Evolutionary conservation across 164 flowering plant genomes (phyloP).

Genomic region (Macadamia tetraphylla): DNA sequence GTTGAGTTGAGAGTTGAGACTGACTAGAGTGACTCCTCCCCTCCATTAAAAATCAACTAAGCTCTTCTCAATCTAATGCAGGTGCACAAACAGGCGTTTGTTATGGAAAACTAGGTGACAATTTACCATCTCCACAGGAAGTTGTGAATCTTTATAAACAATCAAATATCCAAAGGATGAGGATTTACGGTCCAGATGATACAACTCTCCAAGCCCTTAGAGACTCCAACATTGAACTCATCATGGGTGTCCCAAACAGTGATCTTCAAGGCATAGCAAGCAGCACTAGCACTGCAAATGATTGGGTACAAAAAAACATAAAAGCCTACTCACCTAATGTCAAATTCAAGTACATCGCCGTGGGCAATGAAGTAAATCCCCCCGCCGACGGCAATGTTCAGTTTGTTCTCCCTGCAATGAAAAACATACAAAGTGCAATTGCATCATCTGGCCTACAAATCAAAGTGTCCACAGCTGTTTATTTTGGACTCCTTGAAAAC

Average conservation of each 20-base stretch:
- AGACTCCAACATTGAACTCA: conserved; percentile 37
- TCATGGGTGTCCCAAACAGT: conserved; percentile 35
- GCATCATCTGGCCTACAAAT: conserved; percentile 25
- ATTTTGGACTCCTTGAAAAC: neutral
- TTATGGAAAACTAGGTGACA: conserved; percentile 43
- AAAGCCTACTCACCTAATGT: conserved; percentile 17
- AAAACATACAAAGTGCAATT: conserved; percentile 22
- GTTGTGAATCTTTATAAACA: conserved; percentile 28
- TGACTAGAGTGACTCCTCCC: too few species aligned
- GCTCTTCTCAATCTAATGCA: neutral
- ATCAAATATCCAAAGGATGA: conserved; percentile 24
- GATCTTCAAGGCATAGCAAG: conserved; percentile 32
- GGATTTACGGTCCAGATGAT: conserved; percentile 35
- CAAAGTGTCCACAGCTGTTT: conserved; percentile 30
- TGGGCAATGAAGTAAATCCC: conserved; percentile 41
- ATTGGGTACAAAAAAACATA: conserved; percentile 38
- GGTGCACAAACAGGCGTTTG: conserved; percentile 37
- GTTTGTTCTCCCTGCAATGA: conserved; percentile 37
- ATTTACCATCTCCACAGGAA: conserved; percentile 27
- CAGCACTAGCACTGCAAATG: conserved; percentile 21
- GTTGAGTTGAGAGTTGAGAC: too few species aligned
- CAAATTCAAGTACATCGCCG: conserved; percentile 36
- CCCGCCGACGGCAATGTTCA: conserved; percentile 7
- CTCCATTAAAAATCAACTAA: too few species aligned
- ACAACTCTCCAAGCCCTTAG: conserved; percentile 32